These are phyloP conservation scores for Colletotrichum higginsianum DNA, from an alignment of 2,329 filamentous ascomycete species.

Conservation along the genomic window DNA sequence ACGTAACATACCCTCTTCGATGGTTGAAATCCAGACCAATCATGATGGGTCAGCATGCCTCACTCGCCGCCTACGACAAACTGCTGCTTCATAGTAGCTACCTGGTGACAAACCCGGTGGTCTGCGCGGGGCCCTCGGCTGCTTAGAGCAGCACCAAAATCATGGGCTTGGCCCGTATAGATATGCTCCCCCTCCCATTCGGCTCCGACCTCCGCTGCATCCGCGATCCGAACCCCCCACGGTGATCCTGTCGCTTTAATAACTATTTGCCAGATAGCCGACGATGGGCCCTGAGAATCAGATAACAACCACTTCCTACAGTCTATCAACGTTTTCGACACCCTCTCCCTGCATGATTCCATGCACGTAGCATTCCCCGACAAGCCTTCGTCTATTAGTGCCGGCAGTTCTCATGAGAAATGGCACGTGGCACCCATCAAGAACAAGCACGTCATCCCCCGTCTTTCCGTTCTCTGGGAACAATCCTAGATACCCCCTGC, in stretches of 20 bases:
- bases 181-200: too few species aligned
- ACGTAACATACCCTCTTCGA: neutral
- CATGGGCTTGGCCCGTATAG: neutral
- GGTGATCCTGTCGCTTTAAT: neutral
- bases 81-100: too few species aligned
- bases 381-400: constrained; percentile 28
- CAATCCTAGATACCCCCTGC: constrained; percentile 7
- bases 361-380: constrained; percentile 57
- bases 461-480: constrained; percentile 16
- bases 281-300: neutral
- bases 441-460: constrained; percentile 45
- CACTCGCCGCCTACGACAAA: neutral
- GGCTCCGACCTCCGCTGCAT: too few species aligned
- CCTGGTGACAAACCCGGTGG: too few species aligned
- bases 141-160: neutral
- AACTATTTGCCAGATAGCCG: neutral
- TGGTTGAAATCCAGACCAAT: neutral
- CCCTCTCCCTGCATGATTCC: constrained; percentile 55
- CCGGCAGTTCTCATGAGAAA: constrained; percentile 42
- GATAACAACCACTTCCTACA: neutral
- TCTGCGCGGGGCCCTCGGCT: neutral
- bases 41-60: neutral
- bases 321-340: constrained; percentile 30
- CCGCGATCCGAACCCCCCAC: too few species aligned
- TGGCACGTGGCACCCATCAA: constrained; percentile 44